These are phyloP conservation scores for Herpetospermum pedunculosum DNA, from an alignment of 306 rosid genomes.

Conservation along the genomic window DNA sequence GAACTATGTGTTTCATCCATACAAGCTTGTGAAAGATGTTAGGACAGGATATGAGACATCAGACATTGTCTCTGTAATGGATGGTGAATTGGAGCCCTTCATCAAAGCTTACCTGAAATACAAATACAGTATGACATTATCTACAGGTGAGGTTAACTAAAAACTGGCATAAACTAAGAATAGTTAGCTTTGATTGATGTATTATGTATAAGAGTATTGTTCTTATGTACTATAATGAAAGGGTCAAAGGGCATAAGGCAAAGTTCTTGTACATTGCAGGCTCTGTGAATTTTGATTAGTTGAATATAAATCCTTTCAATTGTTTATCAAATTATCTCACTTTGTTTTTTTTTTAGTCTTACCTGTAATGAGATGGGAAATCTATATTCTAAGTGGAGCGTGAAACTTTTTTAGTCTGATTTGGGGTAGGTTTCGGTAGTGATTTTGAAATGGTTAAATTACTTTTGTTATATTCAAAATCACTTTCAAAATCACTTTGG, in stretches of 20 bases:
- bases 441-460: too few species aligned
- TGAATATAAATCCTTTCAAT: neutral
- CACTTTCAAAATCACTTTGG: too few species aligned
- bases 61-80: conserved; percentile 77
- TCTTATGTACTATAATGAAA: neutral
- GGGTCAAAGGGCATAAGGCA: neutral
- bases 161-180: neutral
- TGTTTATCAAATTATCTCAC: neutral
- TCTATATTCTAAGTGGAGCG: neutral
- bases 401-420: neutral
- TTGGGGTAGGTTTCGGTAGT: too few species aligned
- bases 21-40: conserved; percentile 89
- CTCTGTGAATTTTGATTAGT: neutral
- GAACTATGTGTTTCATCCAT: conserved; percentile 91
- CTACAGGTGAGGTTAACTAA: conserved; percentile 27
- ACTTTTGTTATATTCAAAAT: too few species aligned
- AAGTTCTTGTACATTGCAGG: neutral
- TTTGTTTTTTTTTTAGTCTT: neutral
- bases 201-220: neutral
- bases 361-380: neutral
- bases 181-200: neutral
- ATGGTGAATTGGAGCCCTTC: conserved; percentile 83
- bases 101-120: conserved; percentile 78
- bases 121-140: conserved; percentile 42
- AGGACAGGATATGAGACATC: conserved; percentile 72